Conservation (phyloP, 306 rosid species). For the Erythrophleum fordii region DNA sequence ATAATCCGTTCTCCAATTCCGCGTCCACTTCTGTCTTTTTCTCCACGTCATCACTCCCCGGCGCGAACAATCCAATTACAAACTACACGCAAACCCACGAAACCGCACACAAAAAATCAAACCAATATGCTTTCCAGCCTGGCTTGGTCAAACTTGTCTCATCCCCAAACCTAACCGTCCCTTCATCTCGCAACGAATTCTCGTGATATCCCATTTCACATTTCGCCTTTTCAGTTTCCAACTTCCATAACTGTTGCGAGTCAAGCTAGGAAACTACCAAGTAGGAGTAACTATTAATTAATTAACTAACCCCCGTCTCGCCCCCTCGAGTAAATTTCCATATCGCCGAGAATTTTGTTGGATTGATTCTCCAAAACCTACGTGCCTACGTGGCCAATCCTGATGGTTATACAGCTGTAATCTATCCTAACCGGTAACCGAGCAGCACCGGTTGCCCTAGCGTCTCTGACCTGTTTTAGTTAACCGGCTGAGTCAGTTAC, state of each 20-base stretch:
- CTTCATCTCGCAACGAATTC: neutral
- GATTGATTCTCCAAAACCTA: slow-evolving; percentile 34
- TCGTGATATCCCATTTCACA: slow-evolving; percentile 22
- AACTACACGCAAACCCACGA: neutral
- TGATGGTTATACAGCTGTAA: slow-evolving; percentile 47
- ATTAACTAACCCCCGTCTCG: neutral
- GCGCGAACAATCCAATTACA: neutral
- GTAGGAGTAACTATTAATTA: no score
- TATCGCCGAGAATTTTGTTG: neutral
- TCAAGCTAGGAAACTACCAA: slow-evolving; percentile 1
- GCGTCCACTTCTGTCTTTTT: slow-evolving; percentile 50
- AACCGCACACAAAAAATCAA: neutral
- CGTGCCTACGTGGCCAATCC: slow-evolving; percentile 48
- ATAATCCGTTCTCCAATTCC: slow-evolving; percentile 38
- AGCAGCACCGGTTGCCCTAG: slow-evolving; percentile 42
- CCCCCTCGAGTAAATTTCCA: neutral
- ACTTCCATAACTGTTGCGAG: slow-evolving; percentile 28
- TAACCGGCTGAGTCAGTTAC: slow-evolving; percentile 55
- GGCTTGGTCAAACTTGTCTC: slow-evolving; percentile 58
- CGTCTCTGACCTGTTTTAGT: slow-evolving; percentile 45
- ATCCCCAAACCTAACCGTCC: neutral
- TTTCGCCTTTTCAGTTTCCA: neutral
- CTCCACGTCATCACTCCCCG: slow-evolving; percentile 42
- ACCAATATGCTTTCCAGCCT: slow-evolving; percentile 56
- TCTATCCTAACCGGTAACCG: slow-evolving; percentile 39